Evolutionary conservation across 345 rosid species (phyloP), one percentile per base, ranked within the genome.

Genomic region (Theobroma cacao): DNA sequence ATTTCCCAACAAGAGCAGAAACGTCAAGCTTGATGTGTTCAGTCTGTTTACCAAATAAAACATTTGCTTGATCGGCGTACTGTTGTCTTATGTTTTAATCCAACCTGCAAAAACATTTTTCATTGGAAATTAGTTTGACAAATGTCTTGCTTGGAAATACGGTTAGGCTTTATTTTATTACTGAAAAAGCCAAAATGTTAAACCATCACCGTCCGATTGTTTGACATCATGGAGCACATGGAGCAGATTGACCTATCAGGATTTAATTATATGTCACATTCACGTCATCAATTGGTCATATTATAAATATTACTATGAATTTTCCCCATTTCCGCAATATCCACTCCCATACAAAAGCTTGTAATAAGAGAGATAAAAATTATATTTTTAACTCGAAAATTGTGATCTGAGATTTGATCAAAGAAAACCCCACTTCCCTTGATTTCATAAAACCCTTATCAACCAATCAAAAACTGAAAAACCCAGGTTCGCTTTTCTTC

Each of bases 381-480:
- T 12, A 12, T 38, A 17, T 11, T 34, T 12, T 60, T 64, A 78
- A 59, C 81, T 79, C 62, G 41, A 33, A 62, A 62, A 50, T 61
- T 36, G 30, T 60, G 73, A 78, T 74, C 72, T 77, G 60, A 63
- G 83, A 77, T 83, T 80, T 53, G 47, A 40, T 68, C 65, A 3
- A 13, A 48, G 47, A 5, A 56, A 78, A 61, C 8, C 72, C 78
- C 78, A n/a, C 11, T 72, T 52, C n/a, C 75, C 62, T 63, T 61
- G 69, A 72, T 75, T 84, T 76, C 67, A 17, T 58, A 52, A 82
- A 85, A 74, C 80, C 85, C 84, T 75, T 63, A 31, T 70, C 68
- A 30, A 3, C 88, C 88, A 80, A 83, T 86, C 82, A 72, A 72
- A 72, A 72, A 53, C 75, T 52, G 67, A 72, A 84, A 81, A 86